Evolutionary conservation across 2,329 filamentous ascomycete genomes (phyloP).

Genomic region (Claviceps sorghi): DNA sequence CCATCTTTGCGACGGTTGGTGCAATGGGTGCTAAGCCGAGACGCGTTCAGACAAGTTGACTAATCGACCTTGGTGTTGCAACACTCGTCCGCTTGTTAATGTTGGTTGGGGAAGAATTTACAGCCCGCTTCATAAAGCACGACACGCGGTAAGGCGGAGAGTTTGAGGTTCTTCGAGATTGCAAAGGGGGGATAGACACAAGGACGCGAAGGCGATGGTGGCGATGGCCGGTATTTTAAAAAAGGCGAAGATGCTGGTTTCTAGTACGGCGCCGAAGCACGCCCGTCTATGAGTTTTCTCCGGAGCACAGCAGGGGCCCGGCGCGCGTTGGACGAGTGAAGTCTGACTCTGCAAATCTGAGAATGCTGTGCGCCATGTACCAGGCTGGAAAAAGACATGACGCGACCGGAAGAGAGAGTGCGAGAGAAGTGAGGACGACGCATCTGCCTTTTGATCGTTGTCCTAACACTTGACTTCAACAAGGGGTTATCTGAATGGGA

Average conservation of each 20-base stretch:
- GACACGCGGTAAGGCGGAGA: background rate
- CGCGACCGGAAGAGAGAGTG: background rate
- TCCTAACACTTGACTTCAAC: background rate
- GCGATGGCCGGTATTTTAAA: background rate
- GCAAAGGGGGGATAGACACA: background rate
- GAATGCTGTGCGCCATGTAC: constrained; percentile 1
- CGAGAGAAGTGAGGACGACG: background rate
- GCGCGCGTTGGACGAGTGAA: background rate
- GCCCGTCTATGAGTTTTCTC: background rate
- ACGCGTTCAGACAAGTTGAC: background rate
- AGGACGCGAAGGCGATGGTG: background rate
- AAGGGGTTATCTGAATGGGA: background rate
- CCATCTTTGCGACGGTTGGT: constrained; percentile 20
- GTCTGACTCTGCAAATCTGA: background rate
- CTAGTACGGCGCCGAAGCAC: background rate
- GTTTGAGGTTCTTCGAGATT: background rate
- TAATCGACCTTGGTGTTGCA: background rate
- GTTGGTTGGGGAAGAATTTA: background rate
- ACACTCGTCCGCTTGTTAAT: background rate
- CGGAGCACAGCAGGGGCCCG: background rate
- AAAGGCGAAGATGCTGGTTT: constrained; percentile 1
- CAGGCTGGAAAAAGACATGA: background rate
- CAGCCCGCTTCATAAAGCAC: background rate
- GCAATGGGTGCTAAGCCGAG: background rate
- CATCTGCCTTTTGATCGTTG: background rate